Base-by-base conservation (phyloP, 306 rosid genomes). In the Cucurbita moschata region DNA sequence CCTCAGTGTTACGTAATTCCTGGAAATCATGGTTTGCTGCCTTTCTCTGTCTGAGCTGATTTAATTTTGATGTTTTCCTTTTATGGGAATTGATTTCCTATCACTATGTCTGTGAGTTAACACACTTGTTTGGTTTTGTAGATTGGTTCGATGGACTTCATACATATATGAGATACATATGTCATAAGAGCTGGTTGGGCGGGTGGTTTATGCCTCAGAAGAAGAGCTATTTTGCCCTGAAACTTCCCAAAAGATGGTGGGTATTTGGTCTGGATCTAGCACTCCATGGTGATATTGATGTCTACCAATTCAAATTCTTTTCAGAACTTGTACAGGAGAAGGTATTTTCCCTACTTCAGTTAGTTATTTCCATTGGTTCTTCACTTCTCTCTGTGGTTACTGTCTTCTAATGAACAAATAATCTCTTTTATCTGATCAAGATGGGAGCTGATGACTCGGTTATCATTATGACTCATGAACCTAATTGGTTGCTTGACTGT, bases 81-180 rank as follows among this genome's bases (percentile, higher is more conserved):
- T 62, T 80, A 66, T 68, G 30, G 52, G 37, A 44, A 68, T 49
- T 18, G 53, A 14, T 76, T 76, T 46, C 18, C 54, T 35, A 30
- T 8, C 23, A 12, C 11, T 40, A 5, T 75, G 35, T 61, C 30
- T 40, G 39, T 26, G 30, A 37, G 63, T 10, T 35, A n/a, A 30
- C 35, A 62, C 64, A 57, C 70, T 76, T 14, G 82, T 76, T 74
- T 77, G 80, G 77, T 52, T 73, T 79, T 63, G 56, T 85, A 94
- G 99, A 94, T 80, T 91, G 99, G 99, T 94, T 94, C 73, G 99
- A 94, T 82, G 99, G 99, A 73, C 97, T 94, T 44, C 81, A 94
- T 79, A 94, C 99, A 55, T 94, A 91, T 81, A 94, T 94, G 92
- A 85, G 97, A 90, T 89, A 82, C 79, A 87, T 94, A 78, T 94